Evolutionary conservation across 2,329 filamentous ascomycete genomes (phyloP).

Genomic region (Curvularia spicifera): DNA sequence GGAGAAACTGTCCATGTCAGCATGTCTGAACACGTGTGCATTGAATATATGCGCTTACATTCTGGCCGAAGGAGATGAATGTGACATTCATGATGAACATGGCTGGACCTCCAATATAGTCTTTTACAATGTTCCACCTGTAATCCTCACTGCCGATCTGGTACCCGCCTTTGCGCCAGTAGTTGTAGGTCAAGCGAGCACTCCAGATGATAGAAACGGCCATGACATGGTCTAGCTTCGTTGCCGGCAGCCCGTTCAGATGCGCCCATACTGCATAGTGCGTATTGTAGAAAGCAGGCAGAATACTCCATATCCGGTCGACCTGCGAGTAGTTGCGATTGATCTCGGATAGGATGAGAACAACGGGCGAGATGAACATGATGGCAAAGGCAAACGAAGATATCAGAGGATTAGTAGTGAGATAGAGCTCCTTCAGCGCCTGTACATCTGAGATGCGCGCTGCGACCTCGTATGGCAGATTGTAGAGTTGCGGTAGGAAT

Average conservation of each 20-base stretch:
- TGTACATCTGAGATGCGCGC: constrained; percentile 66
- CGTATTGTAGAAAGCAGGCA: constrained; percentile 84
- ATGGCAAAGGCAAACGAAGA: constrained; percentile 74
- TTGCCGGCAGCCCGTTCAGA: constrained; percentile 71
- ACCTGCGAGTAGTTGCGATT: constrained; percentile 98
- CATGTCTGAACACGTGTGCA: neutral
- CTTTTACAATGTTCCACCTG: constrained; percentile 80
- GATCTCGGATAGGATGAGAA: constrained; percentile 78
- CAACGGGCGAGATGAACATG: constrained; percentile 71
- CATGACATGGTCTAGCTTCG: constrained; percentile 74
- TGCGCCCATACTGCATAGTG: constrained; percentile 87
- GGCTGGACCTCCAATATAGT: constrained; percentile 64
- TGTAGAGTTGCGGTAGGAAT: constrained; percentile 70
- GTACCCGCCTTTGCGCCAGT: constrained; percentile 95
- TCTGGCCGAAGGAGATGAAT: constrained; percentile 87
- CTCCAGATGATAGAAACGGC: constrained; percentile 79
- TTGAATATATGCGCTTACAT: constrained; percentile 45
- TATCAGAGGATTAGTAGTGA: constrained; percentile 84
- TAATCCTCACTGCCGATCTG: constrained; percentile 90
- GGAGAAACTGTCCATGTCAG: constrained; percentile 63
- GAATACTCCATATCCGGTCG: constrained; percentile 87
- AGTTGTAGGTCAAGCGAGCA: constrained; percentile 93
- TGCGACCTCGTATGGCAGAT: constrained; percentile 54
- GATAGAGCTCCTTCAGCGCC: constrained; percentile 73
- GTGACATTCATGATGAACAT: constrained; percentile 86